These are phyloP conservation scores for Trifolium subterraneum DNA, from an alignment of 306 rosid species.

Conservation along the genomic window DNA sequence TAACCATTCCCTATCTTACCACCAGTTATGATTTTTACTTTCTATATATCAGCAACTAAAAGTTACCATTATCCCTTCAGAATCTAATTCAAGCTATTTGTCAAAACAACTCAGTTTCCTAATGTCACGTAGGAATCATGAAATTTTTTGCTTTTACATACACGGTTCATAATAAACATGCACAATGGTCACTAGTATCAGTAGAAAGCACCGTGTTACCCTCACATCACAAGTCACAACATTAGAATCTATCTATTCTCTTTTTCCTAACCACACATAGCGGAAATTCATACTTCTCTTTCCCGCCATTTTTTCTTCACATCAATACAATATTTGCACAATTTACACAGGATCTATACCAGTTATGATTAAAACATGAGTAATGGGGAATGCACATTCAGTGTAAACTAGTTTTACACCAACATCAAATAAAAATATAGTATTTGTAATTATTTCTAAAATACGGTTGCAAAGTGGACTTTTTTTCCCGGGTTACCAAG, in stretches of 20 bases:
- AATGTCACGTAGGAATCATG: conserved; percentile 1
- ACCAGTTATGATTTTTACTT: neutral
- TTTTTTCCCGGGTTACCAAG: too few relatives aligned
- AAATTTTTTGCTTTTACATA: neutral
- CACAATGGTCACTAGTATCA: conserved; percentile 16
- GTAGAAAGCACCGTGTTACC: neutral
- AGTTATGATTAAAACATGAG: neutral
- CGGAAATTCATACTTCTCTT: neutral
- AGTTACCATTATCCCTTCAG: neutral
- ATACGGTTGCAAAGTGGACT: too few relatives aligned
- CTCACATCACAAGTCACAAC: neutral
- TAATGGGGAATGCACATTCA: neutral
- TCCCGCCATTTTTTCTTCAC: neutral
- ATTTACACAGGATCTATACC: neutral
- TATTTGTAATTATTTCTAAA: too few relatives aligned
- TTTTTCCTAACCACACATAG: neutral
- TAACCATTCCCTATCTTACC: neutral
- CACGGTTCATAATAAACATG: neutral
- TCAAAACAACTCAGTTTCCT: conserved; percentile 13
- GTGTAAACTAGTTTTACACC: neutral
- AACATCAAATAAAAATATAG: neutral
- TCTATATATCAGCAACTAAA: neutral
- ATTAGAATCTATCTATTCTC: neutral
- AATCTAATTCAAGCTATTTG: neutral
- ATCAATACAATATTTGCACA: neutral